These are phyloP conservation scores for Mikania micrantha DNA, from an alignment of 129 eudicot genomes.

Conservation along the genomic window DNA sequence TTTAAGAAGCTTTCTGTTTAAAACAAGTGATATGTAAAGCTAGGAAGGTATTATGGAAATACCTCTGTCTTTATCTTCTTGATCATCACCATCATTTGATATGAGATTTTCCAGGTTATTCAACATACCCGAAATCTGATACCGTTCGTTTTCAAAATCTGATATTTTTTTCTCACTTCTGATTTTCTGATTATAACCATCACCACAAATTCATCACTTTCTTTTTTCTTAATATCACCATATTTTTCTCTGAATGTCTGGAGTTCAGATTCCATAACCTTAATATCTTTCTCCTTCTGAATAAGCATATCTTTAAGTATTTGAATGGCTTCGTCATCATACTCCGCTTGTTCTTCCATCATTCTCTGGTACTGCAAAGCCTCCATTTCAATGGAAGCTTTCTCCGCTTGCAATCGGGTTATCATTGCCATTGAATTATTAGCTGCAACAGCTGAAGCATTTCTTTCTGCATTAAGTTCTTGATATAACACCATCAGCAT, in stretches of 20 bases:
- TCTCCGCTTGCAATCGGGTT: constrained; percentile 74
- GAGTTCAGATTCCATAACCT: constrained; percentile 46
- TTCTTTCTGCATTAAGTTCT: constrained; percentile 86
- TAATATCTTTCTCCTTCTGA: constrained; percentile 52
- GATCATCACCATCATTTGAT: constrained; percentile 16
- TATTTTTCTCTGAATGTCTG: constrained; percentile 39
- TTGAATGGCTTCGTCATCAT: constrained; percentile 68
- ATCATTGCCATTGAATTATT: constrained; percentile 97
- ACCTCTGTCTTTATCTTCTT: constrained; percentile 39
- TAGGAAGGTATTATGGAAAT: neutral
- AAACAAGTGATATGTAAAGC: neutral
- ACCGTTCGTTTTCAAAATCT: constrained; percentile 55
- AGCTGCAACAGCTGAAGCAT: constrained; percentile 87
- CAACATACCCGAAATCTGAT: constrained; percentile 45
- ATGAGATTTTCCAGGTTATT: constrained; percentile 44
- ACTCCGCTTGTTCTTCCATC: constrained; percentile 86
- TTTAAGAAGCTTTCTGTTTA: too few relatives aligned
- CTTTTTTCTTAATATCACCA: constrained; percentile 34
- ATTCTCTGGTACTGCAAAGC: constrained; percentile 79
- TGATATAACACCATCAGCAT: constrained; percentile 52
- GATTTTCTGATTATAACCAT: constrained; percentile 34
- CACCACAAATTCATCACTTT: constrained; percentile 32
- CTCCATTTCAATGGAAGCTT: constrained; percentile 87
- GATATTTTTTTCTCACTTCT: neutral
- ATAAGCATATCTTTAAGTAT: constrained; percentile 47